Conservation (phyloP, 1,139 yeast species). For the Blastobotrys apis region DNA sequence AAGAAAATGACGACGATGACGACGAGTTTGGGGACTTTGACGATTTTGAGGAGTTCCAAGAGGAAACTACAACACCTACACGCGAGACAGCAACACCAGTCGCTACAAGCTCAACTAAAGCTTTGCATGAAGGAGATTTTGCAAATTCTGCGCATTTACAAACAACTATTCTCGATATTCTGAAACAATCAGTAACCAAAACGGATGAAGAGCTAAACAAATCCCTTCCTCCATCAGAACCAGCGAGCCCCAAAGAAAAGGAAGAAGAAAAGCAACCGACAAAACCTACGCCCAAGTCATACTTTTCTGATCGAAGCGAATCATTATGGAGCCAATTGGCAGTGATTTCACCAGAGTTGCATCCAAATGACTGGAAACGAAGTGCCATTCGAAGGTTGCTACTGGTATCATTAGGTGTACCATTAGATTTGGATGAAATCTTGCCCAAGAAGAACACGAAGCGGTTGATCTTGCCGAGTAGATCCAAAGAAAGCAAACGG, state of each 20-base stretch:
- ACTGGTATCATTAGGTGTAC: slow-evolving; percentile 54
- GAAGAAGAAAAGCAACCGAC: slow-evolving; percentile 10
- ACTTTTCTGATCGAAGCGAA: slow-evolving; percentile 31
- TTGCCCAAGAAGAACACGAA: slow-evolving; percentile 34
- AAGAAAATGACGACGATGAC: slow-evolving; percentile 13
- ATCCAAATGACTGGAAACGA: slow-evolving; percentile 49
- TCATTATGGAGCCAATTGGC: slow-evolving; percentile 37
- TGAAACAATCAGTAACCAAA: slow-evolving; percentile 7
- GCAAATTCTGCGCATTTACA: slow-evolving; percentile 26
- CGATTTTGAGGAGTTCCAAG: slow-evolving; percentile 21
- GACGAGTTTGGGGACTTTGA: slow-evolving; percentile 29
- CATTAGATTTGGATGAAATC: slow-evolving; percentile 54
- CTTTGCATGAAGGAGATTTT: slow-evolving; percentile 24
- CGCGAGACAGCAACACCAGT: neutral
- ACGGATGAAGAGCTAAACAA: slow-evolving; percentile 3
- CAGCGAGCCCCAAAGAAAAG: neutral
- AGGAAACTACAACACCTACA: slow-evolving; percentile 2
- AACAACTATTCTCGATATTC: slow-evolving; percentile 21
- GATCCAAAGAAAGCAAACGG: slow-evolving; percentile 3
- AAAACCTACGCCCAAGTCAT: slow-evolving; percentile 19
- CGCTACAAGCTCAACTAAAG: slow-evolving; percentile 8
- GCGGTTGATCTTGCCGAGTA: slow-evolving; percentile 30
- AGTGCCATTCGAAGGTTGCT: slow-evolving; percentile 55
- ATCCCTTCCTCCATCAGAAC: neutral
- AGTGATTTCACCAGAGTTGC: slow-evolving; percentile 24